Conservation (phyloP, 371 early-diverging fungal species). For the Mortierella sp. region DNA sequence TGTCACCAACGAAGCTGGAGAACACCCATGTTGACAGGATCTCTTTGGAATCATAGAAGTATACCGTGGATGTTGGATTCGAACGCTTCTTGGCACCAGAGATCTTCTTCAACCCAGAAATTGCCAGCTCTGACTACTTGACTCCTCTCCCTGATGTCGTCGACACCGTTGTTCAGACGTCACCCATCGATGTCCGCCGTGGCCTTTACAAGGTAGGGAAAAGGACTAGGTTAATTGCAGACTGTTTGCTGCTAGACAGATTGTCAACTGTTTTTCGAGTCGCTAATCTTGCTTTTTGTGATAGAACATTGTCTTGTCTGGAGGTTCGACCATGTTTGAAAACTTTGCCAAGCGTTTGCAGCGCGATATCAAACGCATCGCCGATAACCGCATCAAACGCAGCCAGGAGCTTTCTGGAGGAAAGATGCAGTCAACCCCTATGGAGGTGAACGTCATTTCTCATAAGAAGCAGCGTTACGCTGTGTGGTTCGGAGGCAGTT, state of each 20-base stretch:
- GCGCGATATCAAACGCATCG: conserved; percentile 92
- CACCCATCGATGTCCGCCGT: conserved; percentile 96
- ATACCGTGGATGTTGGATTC: conserved; percentile 95
- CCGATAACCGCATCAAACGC: conserved; percentile 81
- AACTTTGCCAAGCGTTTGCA: conserved; percentile 95
- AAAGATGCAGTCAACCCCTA: conserved; percentile 74
- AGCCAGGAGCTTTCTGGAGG: conserved; percentile 81
- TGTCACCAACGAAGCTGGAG: too few relatives aligned
- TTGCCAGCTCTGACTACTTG: conserved; percentile 95
- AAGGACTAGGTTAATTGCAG: background rate
- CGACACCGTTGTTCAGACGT: conserved; percentile 94
- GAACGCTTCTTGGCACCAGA: conserved; percentile 98
- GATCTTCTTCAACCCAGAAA: conserved; percentile 98
- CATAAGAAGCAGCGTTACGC: conserved; percentile 98
- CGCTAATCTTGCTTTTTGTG: background rate
- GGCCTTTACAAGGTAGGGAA: conserved; percentile 90
- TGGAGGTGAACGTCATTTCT: conserved; percentile 96
- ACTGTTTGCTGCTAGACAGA: too few relatives aligned
- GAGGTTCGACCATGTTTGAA: conserved; percentile 98
- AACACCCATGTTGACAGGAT: background rate
- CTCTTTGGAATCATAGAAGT: conserved; percentile 64
- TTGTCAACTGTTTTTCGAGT: background rate
- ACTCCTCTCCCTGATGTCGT: conserved; percentile 96
- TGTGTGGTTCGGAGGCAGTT: conserved; percentile 97
- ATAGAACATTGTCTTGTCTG: conserved; percentile 96